Base-by-base conservation (phyloP, 805 yeast genomes). In the Kurtzmaniella fragi region DNA sequence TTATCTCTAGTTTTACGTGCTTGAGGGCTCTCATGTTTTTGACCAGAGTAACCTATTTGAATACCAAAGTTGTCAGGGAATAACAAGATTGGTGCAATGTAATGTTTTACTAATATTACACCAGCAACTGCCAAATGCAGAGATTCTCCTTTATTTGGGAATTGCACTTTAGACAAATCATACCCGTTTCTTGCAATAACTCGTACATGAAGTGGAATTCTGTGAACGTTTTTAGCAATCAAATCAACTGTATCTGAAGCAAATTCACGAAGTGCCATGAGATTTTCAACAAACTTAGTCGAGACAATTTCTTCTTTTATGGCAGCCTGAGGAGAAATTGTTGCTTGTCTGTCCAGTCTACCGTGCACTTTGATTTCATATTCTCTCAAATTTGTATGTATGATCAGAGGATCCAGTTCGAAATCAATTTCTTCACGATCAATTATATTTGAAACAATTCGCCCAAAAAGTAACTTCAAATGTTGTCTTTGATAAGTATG, bases 231-330 rank as follows among this genome's bases (percentile, higher is more conserved):
- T 2, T 54, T 56, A 17, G 71, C 73, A 17, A 89, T 50, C 0
- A 75, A 51, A 14, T 74, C 74, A 48, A 87, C 67, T 8, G 85
- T 62, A 40, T 78, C 77, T 17, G 83, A 76, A 0, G 87, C 67
- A 32, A 73, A 69, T 45, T 85, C 95, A 57, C 98, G 76, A 38
- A 93, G 61, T 16, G 66, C 65, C 59, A 85, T 85, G 51, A 93
- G 64, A 49, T 93, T 90, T 28, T 70, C 60, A 27, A 93, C 81
- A 56, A 87, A 93, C 32, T 71, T 70, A 0, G 63, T 60, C 27
- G 93, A 75, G 0, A 91, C 88, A n/a, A 74, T 80, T 1, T 80
- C 75, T 47, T 86, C 90, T 46, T 82, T 83, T 44, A 91, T 86
- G 1, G 98, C 95, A 29, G 65, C 70, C 39, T 77, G 82, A 0